A percentile compares a stretch with the other conserved stretches of the same genome.
Evolutionary conservation across 495 filamentous ascomycete genomes (phyloP).

Genomic region (Daldinia bambusicola): DNA sequence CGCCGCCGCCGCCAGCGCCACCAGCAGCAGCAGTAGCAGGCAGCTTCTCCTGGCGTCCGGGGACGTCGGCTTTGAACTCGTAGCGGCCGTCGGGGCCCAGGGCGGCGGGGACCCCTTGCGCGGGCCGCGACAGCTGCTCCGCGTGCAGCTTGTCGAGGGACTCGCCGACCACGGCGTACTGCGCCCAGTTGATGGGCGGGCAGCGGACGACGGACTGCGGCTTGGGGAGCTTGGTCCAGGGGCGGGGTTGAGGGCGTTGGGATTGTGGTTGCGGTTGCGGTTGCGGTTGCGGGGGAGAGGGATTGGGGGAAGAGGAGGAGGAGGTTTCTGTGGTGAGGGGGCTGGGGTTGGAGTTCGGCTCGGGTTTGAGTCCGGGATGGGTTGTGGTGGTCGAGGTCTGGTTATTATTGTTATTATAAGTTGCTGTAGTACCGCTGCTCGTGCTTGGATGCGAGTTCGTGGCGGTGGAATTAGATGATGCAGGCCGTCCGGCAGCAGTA

Average conservation of each 20-base stretch:
- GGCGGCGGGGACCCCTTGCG: conserved; percentile 61
- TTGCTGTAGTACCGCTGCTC: neutral
- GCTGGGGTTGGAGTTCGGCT: conserved; percentile 1
- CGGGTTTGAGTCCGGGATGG: too few relatives aligned
- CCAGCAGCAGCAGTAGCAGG: too few relatives aligned
- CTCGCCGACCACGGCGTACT: conserved; percentile 85
- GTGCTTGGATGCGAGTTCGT: neutral
- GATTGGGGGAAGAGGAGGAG: too few relatives aligned
- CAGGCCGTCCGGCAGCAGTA: neutral
- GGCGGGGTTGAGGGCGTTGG: conserved; percentile 14
- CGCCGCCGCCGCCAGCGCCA: too few relatives aligned
- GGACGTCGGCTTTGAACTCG: conserved; percentile 55
- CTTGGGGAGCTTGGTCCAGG: conserved; percentile 67
- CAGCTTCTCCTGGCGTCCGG: conserved; percentile 41
- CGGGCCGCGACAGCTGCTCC: conserved; percentile 75
- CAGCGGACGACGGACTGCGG: conserved; percentile 86
- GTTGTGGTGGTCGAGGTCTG: too few relatives aligned
- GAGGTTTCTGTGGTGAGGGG: neutral
- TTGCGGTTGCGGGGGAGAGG: too few relatives aligned
- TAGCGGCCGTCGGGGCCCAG: conserved; percentile 53
- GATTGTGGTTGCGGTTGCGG: neutral
- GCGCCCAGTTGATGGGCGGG: conserved; percentile 89
- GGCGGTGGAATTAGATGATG: neutral
- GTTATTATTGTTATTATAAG: too few relatives aligned
- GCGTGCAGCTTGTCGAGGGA: conserved; percentile 83